These are phyloP conservation scores for Albifimbria verrucaria DNA, from an alignment of 2,329 filamentous ascomycete species.

Conservation along the genomic window DNA sequence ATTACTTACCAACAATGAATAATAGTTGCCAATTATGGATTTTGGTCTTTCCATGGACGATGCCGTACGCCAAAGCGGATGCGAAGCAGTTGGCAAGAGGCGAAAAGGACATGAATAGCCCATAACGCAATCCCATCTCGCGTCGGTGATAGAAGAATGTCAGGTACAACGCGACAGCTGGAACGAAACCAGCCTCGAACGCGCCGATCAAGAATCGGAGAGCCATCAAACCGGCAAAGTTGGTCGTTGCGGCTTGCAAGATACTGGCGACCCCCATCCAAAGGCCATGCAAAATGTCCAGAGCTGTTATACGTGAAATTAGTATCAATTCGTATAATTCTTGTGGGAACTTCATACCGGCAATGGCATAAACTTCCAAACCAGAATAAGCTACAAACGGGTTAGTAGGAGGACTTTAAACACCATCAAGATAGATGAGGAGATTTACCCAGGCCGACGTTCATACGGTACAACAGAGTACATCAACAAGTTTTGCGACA, in stretches of 20 bases:
- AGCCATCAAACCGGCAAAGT: not conserved
- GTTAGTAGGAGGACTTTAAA: no score
- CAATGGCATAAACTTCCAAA: not conserved
- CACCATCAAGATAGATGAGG: no score
- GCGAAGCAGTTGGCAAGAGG: constrained; percentile 67
- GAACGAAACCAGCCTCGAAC: constrained; percentile 39
- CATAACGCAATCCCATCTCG: constrained; percentile 69
- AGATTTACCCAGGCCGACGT: no score
- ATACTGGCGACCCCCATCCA: not conserved
- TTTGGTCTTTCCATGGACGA: constrained; percentile 53
- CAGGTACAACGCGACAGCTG: constrained; percentile 39
- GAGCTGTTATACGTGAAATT: no score
- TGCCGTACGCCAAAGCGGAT: constrained; percentile 62
- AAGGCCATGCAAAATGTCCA: not conserved
- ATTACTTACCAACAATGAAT: constrained; percentile 49
- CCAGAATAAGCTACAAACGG: not conserved
- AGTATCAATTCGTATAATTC: no score
- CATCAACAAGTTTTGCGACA: no score
- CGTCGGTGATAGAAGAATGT: constrained; percentile 44
- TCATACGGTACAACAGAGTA: no score
- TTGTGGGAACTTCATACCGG: no score
- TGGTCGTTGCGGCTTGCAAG: not conserved
- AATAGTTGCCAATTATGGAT: constrained; percentile 63
- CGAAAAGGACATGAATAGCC: constrained; percentile 66
- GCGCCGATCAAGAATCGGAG: constrained; percentile 31